Base-by-base conservation (phyloP, 306 rosid genomes). In the Rubus idaeus region DNA sequence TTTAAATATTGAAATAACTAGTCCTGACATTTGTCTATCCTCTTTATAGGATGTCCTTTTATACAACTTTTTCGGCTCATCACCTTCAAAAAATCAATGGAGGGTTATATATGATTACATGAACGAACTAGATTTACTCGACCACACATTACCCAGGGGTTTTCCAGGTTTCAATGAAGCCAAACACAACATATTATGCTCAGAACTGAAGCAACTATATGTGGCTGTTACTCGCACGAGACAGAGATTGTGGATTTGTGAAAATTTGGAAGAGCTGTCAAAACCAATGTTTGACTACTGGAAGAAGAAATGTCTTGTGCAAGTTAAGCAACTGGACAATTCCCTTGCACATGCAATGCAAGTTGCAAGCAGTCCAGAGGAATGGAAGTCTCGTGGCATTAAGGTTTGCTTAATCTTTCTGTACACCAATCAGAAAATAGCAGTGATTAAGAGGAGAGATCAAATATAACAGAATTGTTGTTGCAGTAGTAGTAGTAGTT, bases 41-140 rank as follows among this genome's bases (percentile, higher is more conserved):
- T 4, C 77, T 75, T 73, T 53, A 20, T 46, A 92, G 97, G 97
- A 92, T 81, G 97, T 92, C 30, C 70, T 92, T 60, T 56, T 92
- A 51, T 90, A 82, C 84, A 89, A 92, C 72, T 92, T 88, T 82
- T 89, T 90, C 74, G 90, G 92, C 16, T 79, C 94, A 13, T 92
- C 96, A 5, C 89, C 92, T 18, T 51, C 86, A 68, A 80, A 81
- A 76, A 89, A 87, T 55, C 73, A 68, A 61, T 90, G 97, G 97
- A 89, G 97, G 80, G 88, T 92, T 78, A 80, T 92, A 50, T 89
- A 90, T 65, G 84, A 83, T 21, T 89, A 80, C 70, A 88, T 89
- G 96, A 74, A 80, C 76, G 91, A 92, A 26, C 91, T 78, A 77
- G 84, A 84, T 67, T 64, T 90, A 85, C 62, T 90, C 14, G 90